Evolutionary conservation across 768 basidiomycete species (phyloP).

Genomic region (Lactarius trivialis): DNA sequence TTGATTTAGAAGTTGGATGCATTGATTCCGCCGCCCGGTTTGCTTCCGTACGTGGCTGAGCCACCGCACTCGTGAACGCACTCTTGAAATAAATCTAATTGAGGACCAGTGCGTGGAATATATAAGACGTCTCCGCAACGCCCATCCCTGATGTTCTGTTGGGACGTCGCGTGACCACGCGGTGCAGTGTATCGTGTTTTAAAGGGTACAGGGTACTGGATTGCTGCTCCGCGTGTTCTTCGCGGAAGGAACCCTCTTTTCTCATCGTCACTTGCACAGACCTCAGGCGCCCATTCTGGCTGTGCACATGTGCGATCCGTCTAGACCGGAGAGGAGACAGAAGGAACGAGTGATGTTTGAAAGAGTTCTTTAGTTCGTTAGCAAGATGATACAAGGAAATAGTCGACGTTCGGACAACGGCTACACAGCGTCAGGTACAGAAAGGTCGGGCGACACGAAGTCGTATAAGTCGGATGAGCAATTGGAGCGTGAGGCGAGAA

Average conservation of each 20-base stretch:
- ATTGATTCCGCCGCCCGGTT: neutral
- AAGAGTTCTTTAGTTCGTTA: neutral
- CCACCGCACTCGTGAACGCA: neutral
- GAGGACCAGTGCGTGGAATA: neutral
- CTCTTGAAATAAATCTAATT: neutral
- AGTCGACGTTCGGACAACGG: neutral
- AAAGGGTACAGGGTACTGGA: conserved; percentile 4
- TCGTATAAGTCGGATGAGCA: neutral
- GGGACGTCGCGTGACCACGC: neutral
- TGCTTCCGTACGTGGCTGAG: neutral
- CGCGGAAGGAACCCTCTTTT: conserved; percentile 10
- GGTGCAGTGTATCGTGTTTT: conserved; percentile 3
- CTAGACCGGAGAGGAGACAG: neutral
- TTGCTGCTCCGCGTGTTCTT: neutral
- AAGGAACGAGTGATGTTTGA: neutral
- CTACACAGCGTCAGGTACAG: conserved; percentile 7
- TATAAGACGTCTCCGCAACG: neutral
- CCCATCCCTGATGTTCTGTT: neutral
- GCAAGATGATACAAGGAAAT: neutral
- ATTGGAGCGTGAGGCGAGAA: neutral
- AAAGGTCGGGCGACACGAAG: neutral
- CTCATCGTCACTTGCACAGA: conserved; percentile 1
- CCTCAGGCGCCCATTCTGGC: conserved; percentile 6
- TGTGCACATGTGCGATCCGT: neutral
- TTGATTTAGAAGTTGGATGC: too few relatives aligned